Evolutionary conservation across 148 eudicot genomes (phyloP).

Genomic region (Diospyros lotus): DNA sequence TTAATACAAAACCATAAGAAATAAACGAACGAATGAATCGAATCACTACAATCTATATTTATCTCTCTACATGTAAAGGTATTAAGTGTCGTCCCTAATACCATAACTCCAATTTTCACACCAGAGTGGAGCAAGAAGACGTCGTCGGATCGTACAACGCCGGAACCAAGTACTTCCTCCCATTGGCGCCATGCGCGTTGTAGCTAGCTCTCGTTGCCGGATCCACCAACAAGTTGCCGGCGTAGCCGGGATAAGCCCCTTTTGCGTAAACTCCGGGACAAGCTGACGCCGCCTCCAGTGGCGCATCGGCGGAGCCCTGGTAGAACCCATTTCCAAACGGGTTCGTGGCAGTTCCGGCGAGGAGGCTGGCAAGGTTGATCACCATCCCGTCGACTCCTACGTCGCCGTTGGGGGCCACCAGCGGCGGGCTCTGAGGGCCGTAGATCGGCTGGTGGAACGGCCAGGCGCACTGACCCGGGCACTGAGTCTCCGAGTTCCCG

Average conservation of each 20-base stretch:
- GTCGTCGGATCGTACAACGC: slow-evolving; percentile 34
- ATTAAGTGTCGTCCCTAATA: too few species aligned
- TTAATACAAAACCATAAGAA: too few species aligned
- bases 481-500: slow-evolving; percentile 50
- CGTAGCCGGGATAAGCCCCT: slow-evolving; percentile 64
- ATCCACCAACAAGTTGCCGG: slow-evolving; percentile 55
- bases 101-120: slow-evolving; percentile 1
- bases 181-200: slow-evolving; percentile 34
- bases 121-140: slow-evolving; percentile 28
- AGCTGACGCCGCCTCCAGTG: slow-evolving; percentile 58
- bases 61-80: too few species aligned
- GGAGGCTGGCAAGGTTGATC: slow-evolving; percentile 48
- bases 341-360: slow-evolving; percentile 68
- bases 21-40: too few species aligned
- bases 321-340: slow-evolving; percentile 60
- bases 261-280: slow-evolving; percentile 57
- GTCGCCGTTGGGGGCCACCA: slow-evolving; percentile 57
- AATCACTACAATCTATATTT: too few species aligned
- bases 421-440: slow-evolving; percentile 63
- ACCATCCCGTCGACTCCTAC: slow-evolving; percentile 71
- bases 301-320: slow-evolving; percentile 60
- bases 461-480: slow-evolving; percentile 81
- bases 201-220: slow-evolving; percentile 41
- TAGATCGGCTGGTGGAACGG: slow-evolving; percentile 66
- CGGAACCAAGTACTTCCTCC: slow-evolving; percentile 39